These are phyloP conservation scores for Malassezia sp. DNA, from an alignment of 1,284 basidiomycete genomes.

Conservation along the genomic window DNA sequence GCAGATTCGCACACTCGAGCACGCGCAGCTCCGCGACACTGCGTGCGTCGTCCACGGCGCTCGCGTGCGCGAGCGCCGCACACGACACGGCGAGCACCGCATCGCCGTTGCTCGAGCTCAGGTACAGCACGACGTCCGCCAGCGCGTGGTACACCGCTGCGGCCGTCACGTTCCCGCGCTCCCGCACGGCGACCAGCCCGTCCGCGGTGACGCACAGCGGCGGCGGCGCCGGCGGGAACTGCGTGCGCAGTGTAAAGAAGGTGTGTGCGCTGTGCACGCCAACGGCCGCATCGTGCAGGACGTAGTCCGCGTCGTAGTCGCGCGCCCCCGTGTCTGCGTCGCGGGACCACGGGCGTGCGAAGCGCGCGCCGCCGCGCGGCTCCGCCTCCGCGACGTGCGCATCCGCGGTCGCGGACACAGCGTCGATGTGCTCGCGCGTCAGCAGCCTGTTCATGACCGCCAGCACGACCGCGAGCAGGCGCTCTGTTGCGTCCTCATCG, in stretches of 20 bases:
- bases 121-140: background rate
- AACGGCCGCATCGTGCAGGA: background rate
- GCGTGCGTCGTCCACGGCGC: background rate
- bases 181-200: background rate
- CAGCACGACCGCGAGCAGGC: background rate
- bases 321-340: background rate
- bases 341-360: background rate
- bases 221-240: background rate
- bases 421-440: background rate
- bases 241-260: background rate
- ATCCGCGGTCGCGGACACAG: background rate
- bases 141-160: slow-evolving; percentile 3
- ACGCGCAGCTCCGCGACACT: background rate
- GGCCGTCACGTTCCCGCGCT: background rate
- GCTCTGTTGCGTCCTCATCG: background rate
- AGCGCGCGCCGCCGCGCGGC: background rate
- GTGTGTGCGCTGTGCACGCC: background rate
- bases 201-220: background rate
- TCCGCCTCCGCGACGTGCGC: background rate
- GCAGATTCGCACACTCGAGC: slow-evolving; percentile 3
- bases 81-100: background rate
- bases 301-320: background rate
- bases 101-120: slow-evolving; percentile 2
- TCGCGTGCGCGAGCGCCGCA: background rate
- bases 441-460: background rate